phyloP scores from a whole-genome alignment of 148 eudicot species.

The Pharnaceum exiguum region DNA sequence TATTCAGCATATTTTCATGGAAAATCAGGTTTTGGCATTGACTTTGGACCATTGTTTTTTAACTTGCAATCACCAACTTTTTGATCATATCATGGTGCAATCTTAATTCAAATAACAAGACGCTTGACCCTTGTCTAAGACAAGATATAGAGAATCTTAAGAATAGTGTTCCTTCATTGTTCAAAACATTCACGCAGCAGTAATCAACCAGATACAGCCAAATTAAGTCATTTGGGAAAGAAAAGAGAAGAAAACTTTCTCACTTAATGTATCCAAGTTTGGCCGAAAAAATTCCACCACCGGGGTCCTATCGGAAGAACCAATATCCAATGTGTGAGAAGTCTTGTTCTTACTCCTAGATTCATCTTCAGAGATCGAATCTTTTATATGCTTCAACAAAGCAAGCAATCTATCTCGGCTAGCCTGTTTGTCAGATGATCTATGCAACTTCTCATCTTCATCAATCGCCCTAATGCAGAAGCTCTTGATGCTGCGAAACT shows the following conservation, averaged over 20 bases:
- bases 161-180: too few relatives aligned
- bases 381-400: constrained; percentile 48
- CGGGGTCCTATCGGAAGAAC: constrained; percentile 34
- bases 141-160: too few relatives aligned
- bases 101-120: too few relatives aligned
- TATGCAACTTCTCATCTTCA: constrained; percentile 14
- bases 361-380: constrained; percentile 37
- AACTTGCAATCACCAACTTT: too few relatives aligned
- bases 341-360: constrained; percentile 18
- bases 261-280: constrained; percentile 18
- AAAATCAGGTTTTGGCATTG: too few relatives aligned
- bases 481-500: constrained; percentile 6
- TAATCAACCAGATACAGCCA: too few relatives aligned
- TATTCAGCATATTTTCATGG: too few relatives aligned
- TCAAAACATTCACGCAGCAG: too few relatives aligned
- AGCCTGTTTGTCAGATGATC: constrained; percentile 11
- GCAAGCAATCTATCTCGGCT: constrained; percentile 42
- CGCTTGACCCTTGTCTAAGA: too few relatives aligned
- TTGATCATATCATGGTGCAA: too few relatives aligned
- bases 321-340: constrained; percentile 22
- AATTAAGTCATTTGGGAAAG: not conserved
- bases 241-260: not conserved
- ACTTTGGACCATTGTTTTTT: too few relatives aligned
- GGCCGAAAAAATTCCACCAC: constrained; percentile 45
- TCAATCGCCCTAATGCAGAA: constrained; percentile 14